Evolutionary conservation across 495 filamentous ascomycete genomes (phyloP).

Genomic region (Trichoderma asperelloides): DNA sequence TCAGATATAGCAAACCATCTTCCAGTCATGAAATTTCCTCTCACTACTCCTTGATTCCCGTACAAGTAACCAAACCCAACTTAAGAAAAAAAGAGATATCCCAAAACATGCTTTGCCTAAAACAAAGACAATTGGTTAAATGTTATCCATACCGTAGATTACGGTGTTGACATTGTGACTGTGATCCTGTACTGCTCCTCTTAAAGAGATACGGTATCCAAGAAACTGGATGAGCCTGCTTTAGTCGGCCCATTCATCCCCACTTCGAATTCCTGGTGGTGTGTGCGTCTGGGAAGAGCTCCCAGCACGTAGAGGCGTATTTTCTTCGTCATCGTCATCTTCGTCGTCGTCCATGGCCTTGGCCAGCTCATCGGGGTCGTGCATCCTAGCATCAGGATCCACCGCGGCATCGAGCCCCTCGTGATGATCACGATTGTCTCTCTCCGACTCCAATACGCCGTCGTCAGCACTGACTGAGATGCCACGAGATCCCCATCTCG

Average conservation of each 20-base stretch:
- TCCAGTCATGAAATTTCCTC: background rate
- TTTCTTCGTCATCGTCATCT: conserved; percentile 32
- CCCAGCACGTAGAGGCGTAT: background rate
- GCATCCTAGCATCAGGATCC: conserved; percentile 47
- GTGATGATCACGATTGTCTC: conserved; percentile 17
- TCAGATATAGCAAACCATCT: background rate
- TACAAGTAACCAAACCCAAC: background rate
- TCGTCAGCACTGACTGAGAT: conserved; percentile 79
- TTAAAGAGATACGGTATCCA: conserved; percentile 1
- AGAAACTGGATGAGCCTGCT: background rate
- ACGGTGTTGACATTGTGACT: background rate
- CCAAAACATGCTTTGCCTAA: background rate
- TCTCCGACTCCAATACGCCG: conserved; percentile 48
- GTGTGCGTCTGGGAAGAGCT: background rate
- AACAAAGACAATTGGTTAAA: background rate
- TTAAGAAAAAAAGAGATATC: background rate
- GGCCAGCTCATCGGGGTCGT: conserved; percentile 48
- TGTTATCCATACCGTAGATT: background rate
- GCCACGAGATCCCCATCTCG: conserved; percentile 68
- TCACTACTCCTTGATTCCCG: background rate
- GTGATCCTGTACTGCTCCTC: background rate
- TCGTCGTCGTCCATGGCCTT: conserved; percentile 41
- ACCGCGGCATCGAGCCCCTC: conserved; percentile 30
- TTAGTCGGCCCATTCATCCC: conserved; percentile 1
- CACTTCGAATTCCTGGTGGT: background rate